phyloP scores from a whole-genome alignment of 23 red algal species.

The Gracilaria domingensis region DNA sequence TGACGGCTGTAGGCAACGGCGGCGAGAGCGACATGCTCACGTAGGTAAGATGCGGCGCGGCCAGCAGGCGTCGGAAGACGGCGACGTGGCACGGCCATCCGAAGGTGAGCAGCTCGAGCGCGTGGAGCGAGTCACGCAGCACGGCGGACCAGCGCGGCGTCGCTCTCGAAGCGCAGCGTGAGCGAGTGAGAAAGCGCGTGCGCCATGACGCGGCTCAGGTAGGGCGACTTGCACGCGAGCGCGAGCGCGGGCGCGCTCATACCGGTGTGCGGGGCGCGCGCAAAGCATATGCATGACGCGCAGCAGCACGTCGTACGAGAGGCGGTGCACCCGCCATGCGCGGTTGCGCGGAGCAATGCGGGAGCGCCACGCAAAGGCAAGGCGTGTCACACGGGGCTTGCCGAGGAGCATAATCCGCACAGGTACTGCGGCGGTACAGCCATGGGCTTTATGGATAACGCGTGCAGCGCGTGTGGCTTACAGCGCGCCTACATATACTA shows the following conservation, averaged over 20 bases:
- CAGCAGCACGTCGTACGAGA: constrained; percentile 22
- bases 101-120: constrained; percentile 29
- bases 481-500: too few species aligned
- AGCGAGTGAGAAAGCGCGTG: background rate
- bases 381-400: too few species aligned
- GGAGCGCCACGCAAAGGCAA: too few species aligned
- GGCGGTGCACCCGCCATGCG: background rate
- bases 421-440: background rate
- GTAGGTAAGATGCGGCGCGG: background rate
- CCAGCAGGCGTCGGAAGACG: background rate
- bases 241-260: constrained; percentile 12
- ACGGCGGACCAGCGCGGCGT: constrained; percentile 2
- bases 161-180: constrained; percentile 41
- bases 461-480: background rate
- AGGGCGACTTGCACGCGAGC: background rate
- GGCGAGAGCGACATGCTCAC: background rate
- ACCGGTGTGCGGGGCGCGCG: constrained; percentile 27
- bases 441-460: too few species aligned
- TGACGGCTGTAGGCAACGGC: background rate
- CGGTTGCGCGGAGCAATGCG: background rate
- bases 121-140: background rate
- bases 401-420: too few species aligned
- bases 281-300: constrained; percentile 25
- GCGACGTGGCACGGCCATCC: background rate
- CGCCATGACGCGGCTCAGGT: background rate